Evolutionary conservation across 192 early-diverging fungal species (phyloP), one percentile per base, ranked within the genome.

Genomic region (Pilaira anomala): DNA sequence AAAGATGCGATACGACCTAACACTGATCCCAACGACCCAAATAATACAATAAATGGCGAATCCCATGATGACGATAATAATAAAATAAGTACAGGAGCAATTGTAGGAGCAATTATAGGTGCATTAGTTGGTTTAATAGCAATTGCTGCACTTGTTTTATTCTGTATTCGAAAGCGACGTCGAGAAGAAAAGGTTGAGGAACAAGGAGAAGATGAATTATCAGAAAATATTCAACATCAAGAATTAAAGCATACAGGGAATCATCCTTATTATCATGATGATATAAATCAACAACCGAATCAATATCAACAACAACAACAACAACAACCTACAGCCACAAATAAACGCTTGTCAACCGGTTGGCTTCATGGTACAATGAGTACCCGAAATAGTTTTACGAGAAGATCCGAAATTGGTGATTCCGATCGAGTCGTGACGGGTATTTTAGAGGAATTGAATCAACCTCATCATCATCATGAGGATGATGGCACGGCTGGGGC

Each of bases 51-150:
- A 6, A 22, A 22, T 11, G 26, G 7, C 18, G 3, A 26, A n/a
- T 1, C 26, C 28, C 7, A 2, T 3, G 11, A 11, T 30, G 30
- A 6, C 1, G n/a, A 29, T 66, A 67, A 6, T 48, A 59, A 11
- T 48, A 55, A 55, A 36, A 1, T 68, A 3, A 72, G 68, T 8
- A 54, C 70, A 39, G 75, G 78, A 46, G 67, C 68, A 6, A 72
- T 78, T 59, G 58, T 74, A 8, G 81, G 68, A 0, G 58, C 68
- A 24, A 69, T 77, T 55, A 69, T 68, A n/a, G 67, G 69, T 18
- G 74, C 67, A 22, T 21, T 56, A 11, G 42, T 49, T 16, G 56
- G 56, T 39, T 48, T 25, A 26, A 18, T 56, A 16, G 39, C 50
- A 2, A 39, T 63, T 21, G 49, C 25, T 39, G 65, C 72, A n/a